Conservation (phyloP, 768 basidiomycete species). For the Boletus eberwhitei region DNA sequence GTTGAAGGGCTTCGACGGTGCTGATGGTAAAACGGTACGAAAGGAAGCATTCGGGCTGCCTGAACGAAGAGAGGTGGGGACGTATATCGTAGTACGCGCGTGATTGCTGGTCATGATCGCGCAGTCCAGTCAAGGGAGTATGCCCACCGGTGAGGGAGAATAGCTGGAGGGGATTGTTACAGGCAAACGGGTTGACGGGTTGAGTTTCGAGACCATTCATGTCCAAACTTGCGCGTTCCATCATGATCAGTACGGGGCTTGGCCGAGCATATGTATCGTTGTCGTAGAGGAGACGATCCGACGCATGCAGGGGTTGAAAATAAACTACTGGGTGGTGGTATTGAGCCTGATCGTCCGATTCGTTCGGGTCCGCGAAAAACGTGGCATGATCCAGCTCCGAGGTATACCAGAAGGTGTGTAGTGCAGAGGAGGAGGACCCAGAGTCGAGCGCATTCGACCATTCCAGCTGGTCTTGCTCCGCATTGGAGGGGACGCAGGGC, state of each 20-base stretch:
- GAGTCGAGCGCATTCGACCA: neutral
- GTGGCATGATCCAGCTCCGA: neutral
- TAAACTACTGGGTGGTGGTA: neutral
- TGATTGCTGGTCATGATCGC: neutral
- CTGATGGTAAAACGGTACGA: constrained; percentile 8
- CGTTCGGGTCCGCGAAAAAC: neutral
- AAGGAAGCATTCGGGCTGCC: neutral
- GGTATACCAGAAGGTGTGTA: neutral
- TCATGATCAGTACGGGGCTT: constrained; percentile 11
- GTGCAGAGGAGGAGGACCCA: too few species aligned
- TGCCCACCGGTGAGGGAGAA: constrained; percentile 6
- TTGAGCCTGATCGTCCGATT: neutral
- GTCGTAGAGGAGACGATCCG: constrained; percentile 1
- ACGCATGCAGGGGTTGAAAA: neutral
- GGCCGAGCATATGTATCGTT: constrained; percentile 6
- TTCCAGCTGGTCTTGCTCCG: neutral
- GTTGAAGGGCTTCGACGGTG: constrained; percentile 11
- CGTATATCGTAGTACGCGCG: constrained; percentile 5
- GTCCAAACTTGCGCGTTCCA: constrained; percentile 10
- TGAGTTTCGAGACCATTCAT: neutral
- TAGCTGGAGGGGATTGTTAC: neutral
- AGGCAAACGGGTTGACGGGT: neutral
- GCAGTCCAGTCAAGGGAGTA: constrained; percentile 6
- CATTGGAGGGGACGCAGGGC: neutral
- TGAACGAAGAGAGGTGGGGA: neutral